Percentiles rank a stretch among this genome's conserved stretches.
Conservation (phyloP, 2,329 filamentous ascomycete species). For the Sphaceloma murrayae region DNA sequence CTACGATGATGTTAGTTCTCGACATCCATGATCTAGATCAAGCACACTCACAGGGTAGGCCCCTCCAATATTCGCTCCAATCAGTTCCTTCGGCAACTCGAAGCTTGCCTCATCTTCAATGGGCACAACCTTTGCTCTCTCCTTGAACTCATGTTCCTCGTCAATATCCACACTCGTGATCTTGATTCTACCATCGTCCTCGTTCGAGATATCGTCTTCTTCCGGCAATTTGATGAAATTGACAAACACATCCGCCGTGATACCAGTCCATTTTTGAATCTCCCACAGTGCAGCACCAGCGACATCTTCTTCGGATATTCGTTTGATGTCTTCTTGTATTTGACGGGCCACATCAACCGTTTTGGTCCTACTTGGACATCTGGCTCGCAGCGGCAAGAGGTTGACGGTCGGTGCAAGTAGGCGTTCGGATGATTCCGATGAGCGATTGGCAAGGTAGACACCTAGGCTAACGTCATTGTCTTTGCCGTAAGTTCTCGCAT, state of each 20-base stretch:
- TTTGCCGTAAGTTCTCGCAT: slow-evolving; percentile 27
- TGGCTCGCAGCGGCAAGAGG: slow-evolving; percentile 61
- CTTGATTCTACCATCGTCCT: slow-evolving; percentile 16
- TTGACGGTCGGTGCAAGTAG: slow-evolving; percentile 64
- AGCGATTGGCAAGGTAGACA: slow-evolving; percentile 73
- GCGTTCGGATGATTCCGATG: slow-evolving; percentile 41
- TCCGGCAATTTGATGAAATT: slow-evolving; percentile 63
- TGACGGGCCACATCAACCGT: slow-evolving; percentile 45
- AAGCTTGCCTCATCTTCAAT: slow-evolving; percentile 15
- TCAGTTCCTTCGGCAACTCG: slow-evolving; percentile 22
- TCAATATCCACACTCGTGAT: slow-evolving; percentile 23
- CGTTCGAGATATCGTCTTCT: slow-evolving; percentile 20
- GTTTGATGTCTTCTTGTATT: slow-evolving; percentile 59
- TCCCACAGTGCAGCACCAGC: slow-evolving; percentile 57
- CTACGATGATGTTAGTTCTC: slow-evolving; percentile 28
- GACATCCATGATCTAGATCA: background rate
- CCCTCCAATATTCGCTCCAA: slow-evolving; percentile 22
- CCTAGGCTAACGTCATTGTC: slow-evolving; percentile 53
- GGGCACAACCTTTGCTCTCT: slow-evolving; percentile 20
- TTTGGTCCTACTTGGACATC: slow-evolving; percentile 23
- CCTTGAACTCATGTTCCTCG: slow-evolving; percentile 20
- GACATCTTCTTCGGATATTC: slow-evolving; percentile 49
- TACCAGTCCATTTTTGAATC: slow-evolving; percentile 64
- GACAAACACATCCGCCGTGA: slow-evolving; percentile 62
- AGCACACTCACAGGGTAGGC: slow-evolving; percentile 34